A percentile compares a stretch with the other conserved stretches of the same genome.
Conservation (phyloP, 2,329 filamentous ascomycete species). For the Emericellopsis cladophorae region DNA sequence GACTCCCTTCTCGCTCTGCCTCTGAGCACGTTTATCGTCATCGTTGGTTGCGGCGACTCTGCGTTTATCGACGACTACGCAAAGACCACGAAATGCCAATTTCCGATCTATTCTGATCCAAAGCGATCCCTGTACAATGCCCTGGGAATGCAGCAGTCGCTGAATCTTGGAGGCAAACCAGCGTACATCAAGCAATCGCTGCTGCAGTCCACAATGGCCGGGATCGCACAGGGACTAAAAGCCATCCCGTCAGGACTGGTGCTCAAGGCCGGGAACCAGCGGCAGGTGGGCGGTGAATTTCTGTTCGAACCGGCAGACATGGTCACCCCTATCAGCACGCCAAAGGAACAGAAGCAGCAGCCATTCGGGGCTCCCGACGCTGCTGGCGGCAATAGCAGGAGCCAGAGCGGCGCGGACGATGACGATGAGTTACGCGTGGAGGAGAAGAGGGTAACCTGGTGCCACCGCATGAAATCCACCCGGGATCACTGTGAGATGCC, state of each 20-base stretch:
- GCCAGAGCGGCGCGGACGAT: constrained; percentile 5
- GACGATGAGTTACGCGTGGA: constrained; percentile 20
- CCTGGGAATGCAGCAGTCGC: constrained; percentile 56
- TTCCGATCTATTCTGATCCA: constrained; percentile 69
- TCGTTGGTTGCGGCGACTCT: constrained; percentile 62
- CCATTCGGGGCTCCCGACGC: constrained; percentile 8
- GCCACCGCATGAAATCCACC: constrained; percentile 69
- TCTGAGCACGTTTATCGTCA: constrained; percentile 48
- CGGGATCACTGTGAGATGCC: constrained; percentile 64
- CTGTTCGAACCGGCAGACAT: constrained; percentile 50
- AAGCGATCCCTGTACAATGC: constrained; percentile 50
- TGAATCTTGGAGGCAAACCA: constrained; percentile 45
- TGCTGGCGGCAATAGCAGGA: constrained; percentile 1
- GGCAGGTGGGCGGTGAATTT: constrained; percentile 67
- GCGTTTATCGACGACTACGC: constrained; percentile 56
- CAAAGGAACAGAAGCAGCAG: constrained; percentile 17
- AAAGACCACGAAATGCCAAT: constrained; percentile 49
- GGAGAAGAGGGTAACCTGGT: constrained; percentile 60
- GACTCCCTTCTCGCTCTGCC: constrained; percentile 35
- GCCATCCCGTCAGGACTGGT: constrained; percentile 44
- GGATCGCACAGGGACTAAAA: constrained; percentile 47
- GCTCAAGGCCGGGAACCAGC: constrained; percentile 50
- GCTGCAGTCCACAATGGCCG: constrained; percentile 32
- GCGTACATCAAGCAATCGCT: constrained; percentile 50
- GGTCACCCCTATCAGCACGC: constrained; percentile 30